Percentiles rank a stretch among this genome's conserved stretches.
Conservation (phyloP, 2,329 filamentous ascomycete species). For the Ceratocystis destructans region DNA sequence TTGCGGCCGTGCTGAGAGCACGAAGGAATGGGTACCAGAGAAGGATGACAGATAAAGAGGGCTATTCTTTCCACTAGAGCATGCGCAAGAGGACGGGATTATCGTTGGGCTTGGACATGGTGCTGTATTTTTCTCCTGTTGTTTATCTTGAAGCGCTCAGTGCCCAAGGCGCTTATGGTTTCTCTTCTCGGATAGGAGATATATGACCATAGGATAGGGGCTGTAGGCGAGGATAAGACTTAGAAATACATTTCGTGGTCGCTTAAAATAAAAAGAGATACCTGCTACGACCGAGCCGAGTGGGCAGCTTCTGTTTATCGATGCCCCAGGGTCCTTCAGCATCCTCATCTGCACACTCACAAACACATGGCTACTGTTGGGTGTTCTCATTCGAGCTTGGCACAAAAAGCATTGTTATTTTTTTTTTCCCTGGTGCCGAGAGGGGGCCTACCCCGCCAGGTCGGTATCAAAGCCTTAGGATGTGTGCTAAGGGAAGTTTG, state of each 20-base stretch:
- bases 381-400: slow-evolving; percentile 3
- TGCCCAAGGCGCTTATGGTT: neutral
- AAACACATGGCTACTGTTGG: neutral
- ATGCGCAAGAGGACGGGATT: neutral
- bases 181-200: neutral
- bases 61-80: slow-evolving; percentile 2
- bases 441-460: neutral
- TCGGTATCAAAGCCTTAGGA: neutral
- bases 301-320: neutral
- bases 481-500: neutral
- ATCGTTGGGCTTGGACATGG: neutral
- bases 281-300: too few relatives aligned
- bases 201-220: neutral
- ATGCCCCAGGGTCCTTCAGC: neutral
- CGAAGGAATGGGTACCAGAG: neutral
- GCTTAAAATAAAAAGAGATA: too few relatives aligned
- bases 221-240: neutral
- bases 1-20: neutral
- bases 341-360: neutral
- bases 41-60: slow-evolving; percentile 7
- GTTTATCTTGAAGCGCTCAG: neutral
- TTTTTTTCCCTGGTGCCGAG: neutral
- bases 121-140: neutral
- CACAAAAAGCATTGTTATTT: neutral
- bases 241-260: neutral